These are phyloP conservation scores for Arthroderma sp. DNA, from an alignment of 2,329 filamentous ascomycete species.

Conservation along the genomic window DNA sequence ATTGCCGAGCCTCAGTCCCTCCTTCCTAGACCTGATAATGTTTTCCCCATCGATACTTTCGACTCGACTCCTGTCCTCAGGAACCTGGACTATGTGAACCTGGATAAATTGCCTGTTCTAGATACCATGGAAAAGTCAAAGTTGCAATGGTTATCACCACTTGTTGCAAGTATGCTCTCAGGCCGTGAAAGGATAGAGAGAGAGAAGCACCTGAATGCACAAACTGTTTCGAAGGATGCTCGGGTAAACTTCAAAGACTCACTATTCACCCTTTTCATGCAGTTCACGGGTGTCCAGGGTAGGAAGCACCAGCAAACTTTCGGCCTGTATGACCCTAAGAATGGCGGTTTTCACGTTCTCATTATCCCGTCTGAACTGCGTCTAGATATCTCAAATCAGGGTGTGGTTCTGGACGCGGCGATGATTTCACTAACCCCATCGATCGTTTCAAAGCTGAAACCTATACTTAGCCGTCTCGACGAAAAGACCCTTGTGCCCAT, in stretches of 20 bases:
- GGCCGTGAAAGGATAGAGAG: slow-evolving; percentile 10
- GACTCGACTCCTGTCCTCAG: slow-evolving; percentile 9
- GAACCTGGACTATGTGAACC: slow-evolving; percentile 15
- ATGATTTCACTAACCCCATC: slow-evolving; percentile 17
- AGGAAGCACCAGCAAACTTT: slow-evolving; percentile 8
- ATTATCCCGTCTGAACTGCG: slow-evolving; percentile 16
- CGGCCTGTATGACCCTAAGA: slow-evolving; percentile 9
- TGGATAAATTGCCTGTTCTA: slow-evolving; percentile 15
- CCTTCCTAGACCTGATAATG: slow-evolving; percentile 1
- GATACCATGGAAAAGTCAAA: slow-evolving; percentile 6
- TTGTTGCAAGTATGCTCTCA: slow-evolving; percentile 14
- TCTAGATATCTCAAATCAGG: slow-evolving; percentile 19
- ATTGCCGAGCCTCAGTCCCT: slow-evolving; percentile 2
- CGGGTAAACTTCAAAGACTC: slow-evolving; percentile 18
- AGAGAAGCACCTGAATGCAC: slow-evolving; percentile 6
- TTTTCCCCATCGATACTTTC: slow-evolving; percentile 10
- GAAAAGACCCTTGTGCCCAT: slow-evolving; percentile 7
- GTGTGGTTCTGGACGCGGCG: slow-evolving; percentile 19
- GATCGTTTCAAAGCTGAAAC: slow-evolving; percentile 3
- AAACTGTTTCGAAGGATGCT: slow-evolving; percentile 3
- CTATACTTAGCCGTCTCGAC: slow-evolving; percentile 2
- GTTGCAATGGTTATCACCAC: slow-evolving; percentile 12
- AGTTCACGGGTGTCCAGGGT: slow-evolving; percentile 12
- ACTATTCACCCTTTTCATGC: slow-evolving; percentile 16
- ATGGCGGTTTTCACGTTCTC: slow-evolving; percentile 12